Percentiles rank a stretch among this genome's conserved stretches.
phyloP scores from a whole-genome alignment of 257 asterid species.

The Leptodermis oblonga region DNA sequence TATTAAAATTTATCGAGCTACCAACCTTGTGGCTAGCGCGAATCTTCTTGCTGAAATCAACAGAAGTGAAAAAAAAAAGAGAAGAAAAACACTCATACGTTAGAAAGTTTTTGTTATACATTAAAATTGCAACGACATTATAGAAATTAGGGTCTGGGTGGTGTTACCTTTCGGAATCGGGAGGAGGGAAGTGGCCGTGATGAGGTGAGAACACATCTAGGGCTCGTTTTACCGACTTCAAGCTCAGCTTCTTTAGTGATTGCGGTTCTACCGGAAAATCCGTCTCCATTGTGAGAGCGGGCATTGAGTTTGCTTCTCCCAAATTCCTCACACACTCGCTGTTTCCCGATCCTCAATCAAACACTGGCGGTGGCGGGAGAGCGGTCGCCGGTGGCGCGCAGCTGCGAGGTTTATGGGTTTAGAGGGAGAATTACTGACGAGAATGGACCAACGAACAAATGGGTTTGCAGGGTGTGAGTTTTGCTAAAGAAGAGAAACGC shows the following conservation, averaged over 20 bases:
- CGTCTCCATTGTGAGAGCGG: conserved; percentile 58
- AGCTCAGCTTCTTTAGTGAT: conserved; percentile 80
- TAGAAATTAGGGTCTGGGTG: background rate
- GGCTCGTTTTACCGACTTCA: conserved; percentile 76
- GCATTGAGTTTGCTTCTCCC: conserved; percentile 23
- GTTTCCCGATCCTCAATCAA: background rate
- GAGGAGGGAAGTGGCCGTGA: conserved; percentile 69
- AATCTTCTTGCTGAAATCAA: conserved; percentile 72
- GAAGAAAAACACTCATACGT: background rate
- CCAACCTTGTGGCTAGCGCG: conserved; percentile 78
- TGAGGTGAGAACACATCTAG: conserved; percentile 91
- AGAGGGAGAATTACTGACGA: background rate
- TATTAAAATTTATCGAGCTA: conserved; percentile 4
- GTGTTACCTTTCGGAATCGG: conserved; percentile 69
- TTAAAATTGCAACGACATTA: background rate
- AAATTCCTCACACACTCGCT: too few species aligned
- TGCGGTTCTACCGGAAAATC: conserved; percentile 90
- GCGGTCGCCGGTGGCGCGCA: background rate
- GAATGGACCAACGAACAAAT: too few species aligned
- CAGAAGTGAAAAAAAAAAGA: background rate
- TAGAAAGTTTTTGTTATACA: background rate
- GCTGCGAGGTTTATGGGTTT: background rate
- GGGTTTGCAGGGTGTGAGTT: too few species aligned
- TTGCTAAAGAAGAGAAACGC: background rate
- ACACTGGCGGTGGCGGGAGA: background rate